These are phyloP conservation scores for Podospora sp. DNA, from an alignment of 495 filamentous ascomycete genomes.

Conservation along the genomic window DNA sequence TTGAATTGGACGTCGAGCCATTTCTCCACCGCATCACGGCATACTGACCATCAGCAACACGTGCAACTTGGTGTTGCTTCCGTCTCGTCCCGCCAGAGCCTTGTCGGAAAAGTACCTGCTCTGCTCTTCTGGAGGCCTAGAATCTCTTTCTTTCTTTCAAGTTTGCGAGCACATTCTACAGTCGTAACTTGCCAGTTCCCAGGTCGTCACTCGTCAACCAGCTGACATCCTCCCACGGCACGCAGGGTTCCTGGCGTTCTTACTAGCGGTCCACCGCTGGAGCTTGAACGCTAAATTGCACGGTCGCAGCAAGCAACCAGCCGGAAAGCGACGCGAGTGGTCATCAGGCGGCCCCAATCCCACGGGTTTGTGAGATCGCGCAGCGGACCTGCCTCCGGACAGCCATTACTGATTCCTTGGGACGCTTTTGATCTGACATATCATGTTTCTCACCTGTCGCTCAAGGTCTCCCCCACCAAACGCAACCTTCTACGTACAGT, in stretches of 20 bases:
- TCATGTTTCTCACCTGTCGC: slow-evolving; percentile 8
- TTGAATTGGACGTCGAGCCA: background rate
- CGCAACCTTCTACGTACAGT: background rate
- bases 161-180: no score
- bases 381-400: slow-evolving; percentile 3
- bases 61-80: no score
- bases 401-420: slow-evolving; percentile 21
- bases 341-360: slow-evolving; percentile 5
- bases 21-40: background rate
- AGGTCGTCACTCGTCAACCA: background rate
- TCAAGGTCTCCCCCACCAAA: background rate
- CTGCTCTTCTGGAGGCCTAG: no score
- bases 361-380: slow-evolving; percentile 14
- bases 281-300: slow-evolving; percentile 1
- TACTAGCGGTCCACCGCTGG: background rate
- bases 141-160: no score
- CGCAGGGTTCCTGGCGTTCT: no score
- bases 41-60: background rate
- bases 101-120: no score
- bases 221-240: background rate
- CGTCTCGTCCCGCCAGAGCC: no score
- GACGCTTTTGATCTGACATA: slow-evolving; percentile 5
- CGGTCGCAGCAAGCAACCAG: slow-evolving; percentile 1
- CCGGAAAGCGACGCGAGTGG: slow-evolving; percentile 18
- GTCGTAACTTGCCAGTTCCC: background rate